A percentile compares a stretch with the other conserved stretches of the same genome.
These are phyloP conservation scores for Peniophora sp. DNA, from an alignment of 1,284 basidiomycete genomes.

Conservation along the genomic window DNA sequence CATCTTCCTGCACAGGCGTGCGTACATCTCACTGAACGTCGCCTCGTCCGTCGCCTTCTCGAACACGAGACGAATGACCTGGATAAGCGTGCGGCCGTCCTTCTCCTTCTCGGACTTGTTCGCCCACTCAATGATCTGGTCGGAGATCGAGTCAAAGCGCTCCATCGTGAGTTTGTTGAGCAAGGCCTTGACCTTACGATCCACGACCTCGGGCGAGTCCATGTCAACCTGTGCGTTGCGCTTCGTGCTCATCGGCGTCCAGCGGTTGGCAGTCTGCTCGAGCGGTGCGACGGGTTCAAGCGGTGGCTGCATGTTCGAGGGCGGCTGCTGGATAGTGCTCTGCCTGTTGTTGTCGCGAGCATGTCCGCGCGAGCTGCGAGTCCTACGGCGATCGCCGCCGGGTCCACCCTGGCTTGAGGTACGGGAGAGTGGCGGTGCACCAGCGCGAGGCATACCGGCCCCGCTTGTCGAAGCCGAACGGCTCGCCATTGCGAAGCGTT, in stretches of 20 bases:
- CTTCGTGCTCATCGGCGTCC: conserved; percentile 47
- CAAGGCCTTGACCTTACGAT: conserved; percentile 88
- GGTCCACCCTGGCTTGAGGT: conserved; percentile 70
- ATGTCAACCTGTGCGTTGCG: conserved; percentile 37
- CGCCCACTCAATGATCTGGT: conserved; percentile 90
- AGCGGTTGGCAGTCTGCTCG: conserved; percentile 75
- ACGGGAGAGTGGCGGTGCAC: conserved; percentile 52
- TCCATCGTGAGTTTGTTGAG: conserved; percentile 98
- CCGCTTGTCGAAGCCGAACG: conserved; percentile 39
- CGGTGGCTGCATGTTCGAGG: conserved; percentile 10
- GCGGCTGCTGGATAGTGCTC: conserved; percentile 11
- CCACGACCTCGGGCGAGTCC: conserved; percentile 77
- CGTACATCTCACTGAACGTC: conserved; percentile 96
- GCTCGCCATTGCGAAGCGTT: conserved; percentile 46
- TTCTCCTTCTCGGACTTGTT: conserved; percentile 91
- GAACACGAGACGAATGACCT: conserved; percentile 93
- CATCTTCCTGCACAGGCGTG: conserved; percentile 89
- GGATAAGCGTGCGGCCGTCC: conserved; percentile 89
- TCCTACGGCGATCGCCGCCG: conserved; percentile 49
- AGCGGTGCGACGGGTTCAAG: conserved; percentile 69
- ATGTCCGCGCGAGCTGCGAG: conserved; percentile 66
- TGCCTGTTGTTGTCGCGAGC: conserved; percentile 46
- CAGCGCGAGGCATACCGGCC: conserved; percentile 33
- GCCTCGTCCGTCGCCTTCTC: conserved; percentile 97
- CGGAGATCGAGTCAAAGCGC: conserved; percentile 92